Evolutionary conservation across 495 filamentous ascomycete genomes (phyloP).

Genomic region (Aspergillus heteromorphus): DNA sequence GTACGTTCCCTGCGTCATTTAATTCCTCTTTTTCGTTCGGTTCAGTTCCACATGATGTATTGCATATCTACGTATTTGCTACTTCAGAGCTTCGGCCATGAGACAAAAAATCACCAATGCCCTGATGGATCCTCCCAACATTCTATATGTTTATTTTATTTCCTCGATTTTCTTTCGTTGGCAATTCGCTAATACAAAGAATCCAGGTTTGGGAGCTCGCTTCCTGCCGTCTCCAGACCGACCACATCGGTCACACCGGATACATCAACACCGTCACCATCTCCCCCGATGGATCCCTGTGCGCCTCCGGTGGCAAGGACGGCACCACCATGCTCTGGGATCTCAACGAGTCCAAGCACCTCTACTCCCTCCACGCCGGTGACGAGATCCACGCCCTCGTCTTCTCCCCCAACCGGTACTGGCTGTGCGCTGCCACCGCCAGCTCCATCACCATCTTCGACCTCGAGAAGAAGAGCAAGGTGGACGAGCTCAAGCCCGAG

Average conservation of each 20-base stretch:
- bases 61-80: conserved; percentile 99
- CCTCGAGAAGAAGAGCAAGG: conserved; percentile 99
- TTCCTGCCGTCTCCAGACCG: conserved; percentile 97
- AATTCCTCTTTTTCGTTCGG: conserved; percentile 9
- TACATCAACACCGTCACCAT: conserved; percentile 99
- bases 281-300: conserved; percentile 98
- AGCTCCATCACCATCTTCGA: conserved; percentile 99
- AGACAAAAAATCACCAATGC: conserved; percentile 89
- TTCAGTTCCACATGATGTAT: conserved; percentile 81
- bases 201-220: conserved; percentile 97
- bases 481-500: conserved; percentile 99
- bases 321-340: conserved; percentile 99
- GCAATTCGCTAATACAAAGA: conserved; percentile 24
- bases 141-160: conserved; percentile 22
- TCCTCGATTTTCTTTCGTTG: conserved; percentile 6
- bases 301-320: conserved; percentile 98
- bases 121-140: conserved; percentile 61
- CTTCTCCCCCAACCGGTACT: conserved; percentile 99
- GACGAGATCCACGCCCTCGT: conserved; percentile 99
- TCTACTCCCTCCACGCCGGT: conserved; percentile 98
- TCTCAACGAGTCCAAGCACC: conserved; percentile 99
- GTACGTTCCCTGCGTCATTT: conserved; percentile 55
- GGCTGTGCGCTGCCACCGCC: conserved; percentile 96
- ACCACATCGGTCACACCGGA: conserved; percentile 99
- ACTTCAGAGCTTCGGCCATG: conserved; percentile 99